phyloP scores from a whole-genome alignment of 495 filamentous ascomycete species.

The Podospora fimiseda region DNA sequence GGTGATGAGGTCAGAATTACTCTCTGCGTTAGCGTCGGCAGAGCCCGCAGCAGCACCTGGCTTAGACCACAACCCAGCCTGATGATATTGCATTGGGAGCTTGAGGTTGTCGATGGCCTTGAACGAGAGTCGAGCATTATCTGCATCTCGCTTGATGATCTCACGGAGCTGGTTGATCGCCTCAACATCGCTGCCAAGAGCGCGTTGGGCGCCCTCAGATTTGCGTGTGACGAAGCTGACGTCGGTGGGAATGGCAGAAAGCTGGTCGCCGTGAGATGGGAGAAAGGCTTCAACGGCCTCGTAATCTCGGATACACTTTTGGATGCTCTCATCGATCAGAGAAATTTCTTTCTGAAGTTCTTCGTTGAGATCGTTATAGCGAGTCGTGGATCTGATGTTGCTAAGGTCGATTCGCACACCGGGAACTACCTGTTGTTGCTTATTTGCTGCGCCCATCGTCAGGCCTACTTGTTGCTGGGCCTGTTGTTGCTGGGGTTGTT shows the following conservation, averaged over 20 bases:
- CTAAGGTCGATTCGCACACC: slow-evolving; percentile 72
- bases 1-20: slow-evolving; percentile 58
- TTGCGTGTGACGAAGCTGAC: slow-evolving; percentile 68
- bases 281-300: slow-evolving; percentile 54
- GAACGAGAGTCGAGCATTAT: slow-evolving; percentile 68
- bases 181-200: slow-evolving; percentile 65
- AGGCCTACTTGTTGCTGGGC: slow-evolving; percentile 28
- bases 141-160: slow-evolving; percentile 59
- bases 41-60: slow-evolving; percentile 7
- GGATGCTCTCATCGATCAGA: slow-evolving; percentile 64
- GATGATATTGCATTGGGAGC: slow-evolving; percentile 67
- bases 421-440: slow-evolving; percentile 48
- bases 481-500: slow-evolving; percentile 38
- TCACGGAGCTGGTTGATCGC: slow-evolving; percentile 60
- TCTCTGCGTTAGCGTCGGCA: slow-evolving; percentile 50
- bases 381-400: slow-evolving; percentile 75
- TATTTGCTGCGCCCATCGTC: slow-evolving; percentile 41
- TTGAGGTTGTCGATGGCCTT: slow-evolving; percentile 69
- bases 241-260: slow-evolving; percentile 62
- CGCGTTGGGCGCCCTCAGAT: slow-evolving; percentile 64
- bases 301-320: slow-evolving; percentile 56
- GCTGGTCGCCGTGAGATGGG: slow-evolving; percentile 57
- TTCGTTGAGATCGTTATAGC: slow-evolving; percentile 82
- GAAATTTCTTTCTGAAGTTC: slow-evolving; percentile 73
- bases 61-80: slow-evolving; percentile 48